phyloP scores from a whole-genome alignment of 768 basidiomycete genomes.

The Termitomyces sp. region DNA sequence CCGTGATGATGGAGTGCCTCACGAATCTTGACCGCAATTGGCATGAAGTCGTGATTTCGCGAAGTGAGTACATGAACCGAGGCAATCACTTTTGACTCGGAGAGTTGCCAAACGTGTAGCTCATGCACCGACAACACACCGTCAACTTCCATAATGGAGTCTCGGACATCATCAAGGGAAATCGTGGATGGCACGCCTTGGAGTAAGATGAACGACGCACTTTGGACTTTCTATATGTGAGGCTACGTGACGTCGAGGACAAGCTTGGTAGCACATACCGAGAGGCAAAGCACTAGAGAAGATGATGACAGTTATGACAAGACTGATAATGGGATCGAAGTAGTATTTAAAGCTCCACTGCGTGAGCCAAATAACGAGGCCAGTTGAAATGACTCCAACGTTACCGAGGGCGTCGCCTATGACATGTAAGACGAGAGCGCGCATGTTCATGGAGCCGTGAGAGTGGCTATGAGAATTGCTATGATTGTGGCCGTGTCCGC shows the following conservation, averaged over 20 bases:
- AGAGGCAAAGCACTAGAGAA: slow-evolving; percentile 93
- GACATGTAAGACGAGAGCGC: slow-evolving; percentile 90
- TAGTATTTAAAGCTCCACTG: slow-evolving; percentile 84
- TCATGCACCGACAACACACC: slow-evolving; percentile 90
- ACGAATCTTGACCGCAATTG: slow-evolving; percentile 77
- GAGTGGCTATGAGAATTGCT: slow-evolving; percentile 38
- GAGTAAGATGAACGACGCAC: slow-evolving; percentile 90
- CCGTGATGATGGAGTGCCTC: slow-evolving; percentile 84
- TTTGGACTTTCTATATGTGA: slow-evolving; percentile 51
- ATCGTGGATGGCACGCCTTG: slow-evolving; percentile 91
- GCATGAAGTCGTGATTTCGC: slow-evolving; percentile 86
- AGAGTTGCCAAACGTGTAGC: slow-evolving; percentile 96
- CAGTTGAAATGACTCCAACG: slow-evolving; percentile 94
- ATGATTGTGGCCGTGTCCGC: slow-evolving; percentile 18
- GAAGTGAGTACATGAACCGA: slow-evolving; percentile 92
- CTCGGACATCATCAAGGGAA: slow-evolving; percentile 82
- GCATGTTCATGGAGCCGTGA: slow-evolving; percentile 96
- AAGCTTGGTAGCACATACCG: slow-evolving; percentile 38
- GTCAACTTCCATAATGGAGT: slow-evolving; percentile 74
- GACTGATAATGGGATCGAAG: slow-evolving; percentile 89
- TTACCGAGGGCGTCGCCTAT: slow-evolving; percentile 97
- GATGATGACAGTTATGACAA: slow-evolving; percentile 94
- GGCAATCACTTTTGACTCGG: slow-evolving; percentile 91
- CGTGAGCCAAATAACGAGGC: slow-evolving; percentile 90
- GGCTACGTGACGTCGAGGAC: background rate